Base-by-base conservation (phyloP, 345 rosid species). In the Lumnitzera racemosa region DNA sequence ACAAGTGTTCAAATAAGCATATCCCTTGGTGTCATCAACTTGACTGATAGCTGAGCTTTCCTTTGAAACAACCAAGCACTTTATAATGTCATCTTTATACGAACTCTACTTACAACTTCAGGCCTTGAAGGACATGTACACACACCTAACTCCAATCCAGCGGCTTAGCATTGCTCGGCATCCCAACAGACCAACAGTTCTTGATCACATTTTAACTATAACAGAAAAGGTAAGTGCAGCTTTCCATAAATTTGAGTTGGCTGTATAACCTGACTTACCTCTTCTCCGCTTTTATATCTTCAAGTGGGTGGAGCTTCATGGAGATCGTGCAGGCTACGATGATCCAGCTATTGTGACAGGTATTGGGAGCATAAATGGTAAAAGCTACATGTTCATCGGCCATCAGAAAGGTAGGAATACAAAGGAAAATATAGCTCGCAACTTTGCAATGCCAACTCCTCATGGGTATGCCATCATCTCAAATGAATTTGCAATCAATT, bases 371-470 rank as follows among this genome's bases (percentile, higher is more conserved):
- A 84, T 94, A 29, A 96, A 88, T 72, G 97, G 95, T 48, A 76
- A 69, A 70, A 80, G 81, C 31, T 90, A 80, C 69, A 88, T 94
- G 99, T 90, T 94, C 71, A 86, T 90, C 27, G 99, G 99, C 73
- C 99, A 94, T 62, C 97, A 94, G 69, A 94, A 94, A 78, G 99
- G 99, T 70, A 86, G 99, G 80, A 94, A 90, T 71, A 88, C 99
- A 58, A 94, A 94, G 78, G 99, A 94, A 70, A 86, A 88, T 71
- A 86, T 94, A 50, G 78, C 78, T 75, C 91, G 92, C 47, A 94
- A 94, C 77, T 94, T 94, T 78, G 99, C 97, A 60, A 94, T 90
- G 99, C 99, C 99, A 68, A 94, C 99, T 60, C 99, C 99, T 56
- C 99, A 90, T 57, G 99, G 97, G 99, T 94, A 85, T 63, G 82